A percentile compares a stretch with the other conserved stretches of the same genome.
Evolutionary conservation across 225 moss, liverwort and hornwort species (phyloP).

Genomic region (Sphagnum contortum): DNA sequence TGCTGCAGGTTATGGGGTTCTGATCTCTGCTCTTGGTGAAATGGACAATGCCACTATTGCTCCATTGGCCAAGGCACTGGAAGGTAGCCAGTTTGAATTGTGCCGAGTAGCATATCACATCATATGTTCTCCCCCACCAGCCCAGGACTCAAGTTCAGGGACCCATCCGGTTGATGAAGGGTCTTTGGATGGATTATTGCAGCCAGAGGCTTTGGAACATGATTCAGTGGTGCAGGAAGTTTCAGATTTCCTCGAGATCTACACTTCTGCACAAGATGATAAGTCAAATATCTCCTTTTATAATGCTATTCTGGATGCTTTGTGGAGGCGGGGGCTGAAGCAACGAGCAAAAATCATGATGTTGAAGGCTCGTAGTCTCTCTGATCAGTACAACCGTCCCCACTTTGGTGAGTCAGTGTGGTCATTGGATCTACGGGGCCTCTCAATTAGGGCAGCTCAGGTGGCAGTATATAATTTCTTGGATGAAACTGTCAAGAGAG

Average conservation of each 20-base stretch:
- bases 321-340: conserved; percentile 66
- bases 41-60: conserved; percentile 35
- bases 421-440: conserved; percentile 62
- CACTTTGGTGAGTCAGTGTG: conserved; percentile 45
- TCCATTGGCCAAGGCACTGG: conserved; percentile 55
- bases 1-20: conserved; percentile 59
- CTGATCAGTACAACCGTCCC: conserved; percentile 71
- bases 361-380: conserved; percentile 45
- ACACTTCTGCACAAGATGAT: conserved; percentile 31
- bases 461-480: conserved; percentile 82
- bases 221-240: conserved; percentile 35
- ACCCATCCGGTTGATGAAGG: conserved; percentile 1
- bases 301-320: conserved; percentile 78
- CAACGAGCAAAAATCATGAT: conserved; percentile 56
- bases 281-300: conserved; percentile 62
- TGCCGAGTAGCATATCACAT: conserved; percentile 54
- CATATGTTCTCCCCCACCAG: conserved; percentile 22
- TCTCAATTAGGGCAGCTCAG: conserved; percentile 76
- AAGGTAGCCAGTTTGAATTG: conserved; percentile 56
- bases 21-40: conserved; percentile 76
- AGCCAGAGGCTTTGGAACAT: conserved; percentile 8
- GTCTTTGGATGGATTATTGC: conserved; percentile 1
- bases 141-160: conserved; percentile 4
- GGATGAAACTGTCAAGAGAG: conserved; percentile 38
- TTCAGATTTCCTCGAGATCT: conserved; percentile 43